phyloP scores from a whole-genome alignment of 2,329 filamentous ascomycete species.

The Colletotrichum orchidophilum region DNA sequence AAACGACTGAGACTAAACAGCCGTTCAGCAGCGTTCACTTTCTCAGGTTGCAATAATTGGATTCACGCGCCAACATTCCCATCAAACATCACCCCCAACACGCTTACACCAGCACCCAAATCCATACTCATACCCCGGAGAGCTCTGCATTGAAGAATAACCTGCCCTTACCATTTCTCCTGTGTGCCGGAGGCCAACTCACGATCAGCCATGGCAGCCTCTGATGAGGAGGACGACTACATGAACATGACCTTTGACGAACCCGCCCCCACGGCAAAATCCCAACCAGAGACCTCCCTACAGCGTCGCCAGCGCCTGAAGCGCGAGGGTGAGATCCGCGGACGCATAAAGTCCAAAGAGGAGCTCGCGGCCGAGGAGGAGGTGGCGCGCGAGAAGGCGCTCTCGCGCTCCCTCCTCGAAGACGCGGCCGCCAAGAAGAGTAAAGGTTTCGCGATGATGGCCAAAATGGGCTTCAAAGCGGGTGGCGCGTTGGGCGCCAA shows the following conservation, averaged over 20 bases:
- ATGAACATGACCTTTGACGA: conserved; percentile 95
- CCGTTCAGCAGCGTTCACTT: not conserved
- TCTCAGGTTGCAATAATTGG: not conserved
- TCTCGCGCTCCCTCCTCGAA: conserved; percentile 78
- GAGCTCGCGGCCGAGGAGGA: conserved; percentile 81
- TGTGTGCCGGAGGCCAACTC: not conserved
- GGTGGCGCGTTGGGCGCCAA: conserved; percentile 77
- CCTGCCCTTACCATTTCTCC: not conserved
- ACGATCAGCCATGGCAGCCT: conserved; percentile 12
- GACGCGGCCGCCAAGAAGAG: conserved; percentile 66
- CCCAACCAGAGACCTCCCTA: conserved; percentile 57
- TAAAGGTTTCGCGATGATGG: conserved; percentile 97
- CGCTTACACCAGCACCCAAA: not conserved
- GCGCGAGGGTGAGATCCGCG: conserved; percentile 74
- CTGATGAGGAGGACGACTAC: conserved; percentile 90
- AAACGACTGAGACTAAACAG: not conserved
- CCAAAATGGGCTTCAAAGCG: conserved; percentile 85
- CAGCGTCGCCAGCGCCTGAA: conserved; percentile 63
- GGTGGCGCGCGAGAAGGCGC: conserved; percentile 76
- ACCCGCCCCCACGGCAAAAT: conserved; percentile 60
- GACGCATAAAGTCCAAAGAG: conserved; percentile 80
- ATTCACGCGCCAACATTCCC: not conserved
- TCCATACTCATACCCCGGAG: not conserved
- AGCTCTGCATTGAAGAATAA: too few relatives aligned
- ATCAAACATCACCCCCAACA: not conserved